Evolutionary conservation across 192 early-diverging fungal genomes (phyloP).

Genomic region (Spizellomyces sp.): DNA sequence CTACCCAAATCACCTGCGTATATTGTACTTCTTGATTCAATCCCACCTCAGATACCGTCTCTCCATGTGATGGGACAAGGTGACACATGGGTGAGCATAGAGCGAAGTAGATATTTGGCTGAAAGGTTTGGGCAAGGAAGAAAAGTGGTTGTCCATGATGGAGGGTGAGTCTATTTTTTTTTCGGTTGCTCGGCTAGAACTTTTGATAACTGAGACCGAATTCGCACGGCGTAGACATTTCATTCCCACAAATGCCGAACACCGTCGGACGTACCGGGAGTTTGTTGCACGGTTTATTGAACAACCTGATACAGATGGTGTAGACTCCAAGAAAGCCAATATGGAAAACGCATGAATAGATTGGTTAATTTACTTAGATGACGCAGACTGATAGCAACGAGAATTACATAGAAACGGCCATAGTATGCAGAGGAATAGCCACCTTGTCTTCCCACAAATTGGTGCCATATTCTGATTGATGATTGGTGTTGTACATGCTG

Average conservation of each 20-base stretch:
- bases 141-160: slow-evolving; percentile 31
- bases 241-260: slow-evolving; percentile 39
- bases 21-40: slow-evolving; percentile 11
- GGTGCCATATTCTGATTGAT: too few relatives aligned
- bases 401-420: too few relatives aligned
- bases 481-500: too few relatives aligned
- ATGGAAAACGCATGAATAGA: too few relatives aligned
- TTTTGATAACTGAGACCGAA: neutral
- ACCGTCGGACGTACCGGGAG: slow-evolving; percentile 33
- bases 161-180: slow-evolving; percentile 2
- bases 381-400: too few relatives aligned
- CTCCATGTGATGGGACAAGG: slow-evolving; percentile 43
- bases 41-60: slow-evolving; percentile 2
- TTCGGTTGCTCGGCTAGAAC: neutral
- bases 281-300: slow-evolving; percentile 28
- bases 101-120: slow-evolving; percentile 20
- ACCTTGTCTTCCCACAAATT: too few relatives aligned
- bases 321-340: too few relatives aligned
- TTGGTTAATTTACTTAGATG: too few relatives aligned
- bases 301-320: neutral
- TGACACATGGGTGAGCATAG: slow-evolving; percentile 31
- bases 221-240: slow-evolving; percentile 35
- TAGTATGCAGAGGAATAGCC: too few relatives aligned
- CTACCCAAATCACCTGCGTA: slow-evolving; percentile 20
- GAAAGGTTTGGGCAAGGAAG: slow-evolving; percentile 19